Evolutionary conservation across 2,329 filamentous ascomycete genomes (phyloP), one percentile per base, ranked within the genome.

Genomic region (Ceratocystis papillata): DNA sequence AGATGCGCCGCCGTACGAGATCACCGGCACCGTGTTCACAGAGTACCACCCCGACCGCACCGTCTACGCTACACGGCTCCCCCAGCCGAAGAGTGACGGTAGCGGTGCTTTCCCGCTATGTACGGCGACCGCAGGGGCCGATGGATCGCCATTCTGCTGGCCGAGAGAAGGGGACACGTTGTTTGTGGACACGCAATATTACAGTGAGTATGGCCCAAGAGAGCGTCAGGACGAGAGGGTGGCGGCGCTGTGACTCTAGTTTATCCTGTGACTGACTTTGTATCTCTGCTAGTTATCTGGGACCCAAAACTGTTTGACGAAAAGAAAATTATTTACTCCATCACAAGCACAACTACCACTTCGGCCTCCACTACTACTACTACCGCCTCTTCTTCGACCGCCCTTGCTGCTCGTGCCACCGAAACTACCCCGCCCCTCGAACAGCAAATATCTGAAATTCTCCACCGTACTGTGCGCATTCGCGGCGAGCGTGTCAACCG

Each of bases 241-340:
- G 37, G 3, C 37, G 10, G 37, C 37, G 3, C 12, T 3, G 37
- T 12, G 3, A 15, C 10, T 41, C 37, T 41, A 12, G 37, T 8
- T 15, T 10, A 41, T 41, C 5, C 63, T 41, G 30, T 22, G n/a
- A 8, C 10, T 30, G 7, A 64, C 20, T 25, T 64, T 30, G 60
- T 61, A 20, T n/a, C n/a, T 2, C 37, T 3, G 33, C 6, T 60
- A 84, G 82, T 84, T 65, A 83, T 80, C 33, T 84, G 82, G 81
- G 81, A 85, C 69, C 75, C 81, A 28, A 73, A 77, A 63, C 80
- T 76, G 73, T 83, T 81, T 75, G 75, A 75, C 70, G 71, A 74
- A 61, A 73, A 75, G 65, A 76, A 63, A 30, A 20, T 77, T 70
- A 74, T 74, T 28, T 76, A 74, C 59, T 44, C 53, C 1, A 61